phyloP scores from a whole-genome alignment of 345 rosid genomes.

The Melaleuca alternifolia region DNA sequence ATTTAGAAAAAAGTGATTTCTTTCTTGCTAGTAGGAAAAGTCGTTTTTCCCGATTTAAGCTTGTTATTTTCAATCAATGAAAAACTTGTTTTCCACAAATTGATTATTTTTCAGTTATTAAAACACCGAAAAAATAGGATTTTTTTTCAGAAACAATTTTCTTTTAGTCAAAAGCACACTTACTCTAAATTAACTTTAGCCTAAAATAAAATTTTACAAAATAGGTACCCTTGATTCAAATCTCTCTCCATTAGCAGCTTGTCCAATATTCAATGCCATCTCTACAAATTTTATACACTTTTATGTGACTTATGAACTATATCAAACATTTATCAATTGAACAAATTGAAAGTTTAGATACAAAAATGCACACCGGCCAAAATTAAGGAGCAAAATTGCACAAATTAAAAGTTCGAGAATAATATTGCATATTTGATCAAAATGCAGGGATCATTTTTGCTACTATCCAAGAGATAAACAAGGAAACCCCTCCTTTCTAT shows the following conservation, averaged over 20 bases:
- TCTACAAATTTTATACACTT: rapidly evolving
- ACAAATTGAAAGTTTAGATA: not conserved
- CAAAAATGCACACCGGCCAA: rapidly evolving
- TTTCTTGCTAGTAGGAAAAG: not conserved
- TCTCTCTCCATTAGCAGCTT: not conserved
- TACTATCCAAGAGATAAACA: not conserved
- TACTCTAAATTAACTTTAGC: not conserved
- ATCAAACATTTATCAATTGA: not conserved
- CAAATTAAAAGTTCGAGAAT: rapidly evolving
- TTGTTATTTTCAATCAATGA: rapidly evolving
- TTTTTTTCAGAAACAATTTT: rapidly evolving
- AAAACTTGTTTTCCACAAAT: rapidly evolving
- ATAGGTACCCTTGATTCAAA: rapidly evolving
- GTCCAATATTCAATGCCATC: rapidly evolving
- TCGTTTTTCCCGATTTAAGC: rapidly evolving
- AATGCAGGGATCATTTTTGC: not conserved
- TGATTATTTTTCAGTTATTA: rapidly evolving
- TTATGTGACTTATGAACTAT: rapidly evolving
- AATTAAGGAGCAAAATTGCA: rapidly evolving
- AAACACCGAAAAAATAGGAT: rapidly evolving
- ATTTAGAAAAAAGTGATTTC: not conserved
- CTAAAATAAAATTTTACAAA: not conserved
- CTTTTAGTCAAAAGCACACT: rapidly evolving
- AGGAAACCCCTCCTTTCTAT: not conserved
- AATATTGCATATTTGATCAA: rapidly evolving